Conservation (phyloP, 208 protist genomes). For the Phytomonas francai region DNA sequence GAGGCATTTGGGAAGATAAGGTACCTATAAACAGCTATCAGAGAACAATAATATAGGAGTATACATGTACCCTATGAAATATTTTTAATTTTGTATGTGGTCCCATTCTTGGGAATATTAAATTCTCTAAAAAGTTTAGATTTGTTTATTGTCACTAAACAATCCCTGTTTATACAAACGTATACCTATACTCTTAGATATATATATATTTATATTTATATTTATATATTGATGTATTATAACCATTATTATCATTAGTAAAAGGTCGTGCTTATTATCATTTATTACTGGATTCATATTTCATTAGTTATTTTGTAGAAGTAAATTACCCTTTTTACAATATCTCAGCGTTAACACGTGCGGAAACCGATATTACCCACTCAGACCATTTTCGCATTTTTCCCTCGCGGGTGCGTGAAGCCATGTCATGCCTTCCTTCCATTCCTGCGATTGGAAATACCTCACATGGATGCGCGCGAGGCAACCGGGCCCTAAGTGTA, state of each 20-base stretch:
- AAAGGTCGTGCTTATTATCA: constrained; percentile 6
- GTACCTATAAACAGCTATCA: not conserved
- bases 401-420: not conserved
- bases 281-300: constrained; percentile 3
- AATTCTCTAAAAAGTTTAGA: not conserved
- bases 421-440: constrained; percentile 5
- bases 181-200: constrained; percentile 1
- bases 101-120: constrained; percentile 5
- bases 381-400: not conserved
- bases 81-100: not conserved
- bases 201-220: constrained; percentile 8
- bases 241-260: constrained; percentile 4
- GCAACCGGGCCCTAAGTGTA: not conserved
- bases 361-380: not conserved
- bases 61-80: not conserved
- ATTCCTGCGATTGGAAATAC: constrained; percentile 5
- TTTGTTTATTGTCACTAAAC: not conserved
- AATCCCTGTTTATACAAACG: not conserved
- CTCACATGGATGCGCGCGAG: not conserved
- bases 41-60: constrained; percentile 5
- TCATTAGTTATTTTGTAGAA: constrained; percentile 10
- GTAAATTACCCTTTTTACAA: constrained; percentile 4
- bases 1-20: not conserved
- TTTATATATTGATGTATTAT: constrained; percentile 4
- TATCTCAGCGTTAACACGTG: constrained; percentile 5